Conservation (phyloP, 2,329 filamentous ascomycete species). For the Cylindrodendrum hubeiense region DNA sequence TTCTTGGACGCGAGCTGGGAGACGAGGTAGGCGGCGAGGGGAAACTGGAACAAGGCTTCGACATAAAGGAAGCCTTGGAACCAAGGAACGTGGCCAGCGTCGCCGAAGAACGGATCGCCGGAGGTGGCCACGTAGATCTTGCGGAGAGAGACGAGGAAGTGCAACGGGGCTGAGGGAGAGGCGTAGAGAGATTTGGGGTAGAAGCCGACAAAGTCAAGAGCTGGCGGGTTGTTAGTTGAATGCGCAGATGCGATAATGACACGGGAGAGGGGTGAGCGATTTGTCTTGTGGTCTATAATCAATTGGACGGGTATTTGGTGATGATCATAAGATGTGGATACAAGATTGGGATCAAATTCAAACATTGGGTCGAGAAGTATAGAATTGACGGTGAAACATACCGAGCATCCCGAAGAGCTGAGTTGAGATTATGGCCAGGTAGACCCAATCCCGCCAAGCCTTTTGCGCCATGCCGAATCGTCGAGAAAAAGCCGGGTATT, state of each 20-base stretch:
- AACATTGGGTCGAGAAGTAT: neutral
- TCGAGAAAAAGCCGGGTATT: neutral
- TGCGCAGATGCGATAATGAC: neutral
- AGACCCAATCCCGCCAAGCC: conserved; percentile 50
- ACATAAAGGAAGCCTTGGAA: conserved; percentile 64
- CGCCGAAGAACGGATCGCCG: conserved; percentile 66
- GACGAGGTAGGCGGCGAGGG: conserved; percentile 62
- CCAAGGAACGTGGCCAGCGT: conserved; percentile 58
- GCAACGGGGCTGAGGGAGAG: conserved; percentile 57
- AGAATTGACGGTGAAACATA: conserved; percentile 31
- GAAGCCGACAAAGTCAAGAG: conserved; percentile 65
- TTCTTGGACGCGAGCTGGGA: conserved; percentile 50
- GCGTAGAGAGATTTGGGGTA: conserved; percentile 63
- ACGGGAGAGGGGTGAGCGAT: neutral
- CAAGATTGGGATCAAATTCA: neutral
- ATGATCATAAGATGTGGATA: neutral
- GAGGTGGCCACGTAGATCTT: conserved; percentile 60
- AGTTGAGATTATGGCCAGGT: conserved; percentile 49
- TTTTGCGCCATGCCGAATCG: conserved; percentile 41
- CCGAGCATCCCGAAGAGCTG: conserved; percentile 54
- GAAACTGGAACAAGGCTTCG: conserved; percentile 64
- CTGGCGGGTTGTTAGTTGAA: conserved; percentile 48
- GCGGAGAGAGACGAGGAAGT: conserved; percentile 60
- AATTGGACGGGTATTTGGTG: neutral
- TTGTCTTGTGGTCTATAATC: neutral